phyloP scores from a whole-genome alignment of 2,329 filamentous ascomycete species.

The Ambrosiella beaveri region DNA sequence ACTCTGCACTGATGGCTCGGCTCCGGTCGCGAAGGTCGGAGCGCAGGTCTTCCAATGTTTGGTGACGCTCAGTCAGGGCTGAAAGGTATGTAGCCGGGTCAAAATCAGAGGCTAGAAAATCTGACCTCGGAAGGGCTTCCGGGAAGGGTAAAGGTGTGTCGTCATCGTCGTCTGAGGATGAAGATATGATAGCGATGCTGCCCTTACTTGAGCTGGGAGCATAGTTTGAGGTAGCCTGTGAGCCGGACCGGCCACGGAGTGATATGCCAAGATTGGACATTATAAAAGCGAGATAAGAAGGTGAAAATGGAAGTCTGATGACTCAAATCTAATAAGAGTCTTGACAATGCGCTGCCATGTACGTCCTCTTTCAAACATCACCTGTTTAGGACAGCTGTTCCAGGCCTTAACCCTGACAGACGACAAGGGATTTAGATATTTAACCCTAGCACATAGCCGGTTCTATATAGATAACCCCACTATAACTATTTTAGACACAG shows the following conservation, averaged over 20 bases:
- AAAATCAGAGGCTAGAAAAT: constrained; percentile 67
- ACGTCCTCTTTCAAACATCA: too few relatives aligned
- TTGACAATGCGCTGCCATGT: too few relatives aligned
- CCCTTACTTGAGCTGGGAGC: constrained; percentile 3
- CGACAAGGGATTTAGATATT: background rate
- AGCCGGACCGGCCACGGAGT: constrained; percentile 2
- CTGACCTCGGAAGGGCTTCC: constrained; percentile 59
- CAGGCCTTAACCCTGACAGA: background rate
- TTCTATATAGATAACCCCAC: background rate
- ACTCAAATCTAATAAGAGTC: too few relatives aligned
- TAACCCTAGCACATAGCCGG: too few relatives aligned
- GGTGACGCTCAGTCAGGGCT: constrained; percentile 66
- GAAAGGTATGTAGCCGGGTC: constrained; percentile 66
- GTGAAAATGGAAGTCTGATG: background rate
- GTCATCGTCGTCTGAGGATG: constrained; percentile 18
- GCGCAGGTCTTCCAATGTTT: constrained; percentile 87
- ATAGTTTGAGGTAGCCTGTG: constrained; percentile 9
- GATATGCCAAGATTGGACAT: background rate
- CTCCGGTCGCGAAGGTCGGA: constrained; percentile 68
- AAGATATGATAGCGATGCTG: constrained; percentile 7
- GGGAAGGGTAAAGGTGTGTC: constrained; percentile 73
- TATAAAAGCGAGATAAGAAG: background rate
- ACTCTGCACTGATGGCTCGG: constrained; percentile 63
- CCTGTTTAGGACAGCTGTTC: background rate
- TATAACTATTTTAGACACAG: background rate